phyloP scores from a whole-genome alignment of 306 rosid species.

The Cucurbita maxima region DNA sequence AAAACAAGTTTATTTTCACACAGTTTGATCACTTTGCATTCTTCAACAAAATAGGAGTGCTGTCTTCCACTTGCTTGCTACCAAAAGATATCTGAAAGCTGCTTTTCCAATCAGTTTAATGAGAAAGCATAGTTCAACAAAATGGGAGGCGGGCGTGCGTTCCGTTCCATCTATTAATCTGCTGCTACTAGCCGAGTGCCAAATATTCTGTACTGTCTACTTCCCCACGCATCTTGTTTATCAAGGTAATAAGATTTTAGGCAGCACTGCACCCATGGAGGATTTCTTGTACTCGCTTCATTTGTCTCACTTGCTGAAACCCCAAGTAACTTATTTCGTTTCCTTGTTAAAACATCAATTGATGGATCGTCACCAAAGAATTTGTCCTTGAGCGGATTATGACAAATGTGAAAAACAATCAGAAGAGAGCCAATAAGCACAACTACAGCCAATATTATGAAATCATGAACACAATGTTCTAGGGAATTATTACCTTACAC shows the following conservation, averaged over 20 bases:
- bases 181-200: conserved; percentile 19
- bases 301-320: conserved; percentile 1
- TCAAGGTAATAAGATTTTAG: conserved; percentile 25
- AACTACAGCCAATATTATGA: background rate
- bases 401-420: background rate
- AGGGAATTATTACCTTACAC: background rate
- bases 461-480: background rate
- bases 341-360: conserved; percentile 12
- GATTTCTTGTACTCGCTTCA: conserved; percentile 28
- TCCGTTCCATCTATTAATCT: background rate
- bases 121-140: too few relatives aligned
- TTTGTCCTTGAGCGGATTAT: background rate
- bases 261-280: conserved; percentile 60
- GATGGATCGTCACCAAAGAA: conserved; percentile 37
- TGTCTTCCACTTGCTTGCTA: background rate
- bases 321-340: conserved; percentile 40
- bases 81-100: background rate
- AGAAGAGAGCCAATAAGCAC: background rate
- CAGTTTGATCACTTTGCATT: background rate
- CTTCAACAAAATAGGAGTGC: background rate
- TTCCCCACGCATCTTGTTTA: conserved; percentile 18
- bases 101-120: background rate
- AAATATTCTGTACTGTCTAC: conserved; percentile 20
- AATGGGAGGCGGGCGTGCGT: too few relatives aligned
- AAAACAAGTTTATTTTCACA: background rate